These are phyloP conservation scores for Rhizophora mangle DNA, from an alignment of 345 rosid species.

Conservation along the genomic window DNA sequence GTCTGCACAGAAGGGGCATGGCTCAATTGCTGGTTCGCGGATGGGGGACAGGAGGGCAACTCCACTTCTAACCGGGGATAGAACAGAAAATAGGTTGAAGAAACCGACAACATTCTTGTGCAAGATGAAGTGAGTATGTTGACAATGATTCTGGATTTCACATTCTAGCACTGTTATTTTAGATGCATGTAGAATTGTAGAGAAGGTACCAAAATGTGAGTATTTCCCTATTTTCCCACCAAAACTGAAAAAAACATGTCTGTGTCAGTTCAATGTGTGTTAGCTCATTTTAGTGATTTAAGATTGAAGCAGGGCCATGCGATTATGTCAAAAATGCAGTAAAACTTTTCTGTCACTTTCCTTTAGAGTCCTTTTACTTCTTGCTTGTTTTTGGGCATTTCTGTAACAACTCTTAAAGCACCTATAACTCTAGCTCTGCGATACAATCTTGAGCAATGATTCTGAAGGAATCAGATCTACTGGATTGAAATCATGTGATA, in stretches of 20 bases:
- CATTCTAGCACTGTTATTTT: no score
- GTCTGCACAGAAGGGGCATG: constrained; percentile 64
- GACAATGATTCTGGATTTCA: not conserved
- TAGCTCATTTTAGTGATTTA: not conserved
- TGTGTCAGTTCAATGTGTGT: not conserved
- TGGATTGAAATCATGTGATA: no score
- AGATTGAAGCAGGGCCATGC: not conserved
- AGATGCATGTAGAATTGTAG: not conserved
- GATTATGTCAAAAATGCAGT: no score
- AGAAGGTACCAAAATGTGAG: not conserved
- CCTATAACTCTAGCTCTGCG: not conserved
- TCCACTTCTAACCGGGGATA: constrained; percentile 65
- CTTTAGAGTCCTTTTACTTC: no score
- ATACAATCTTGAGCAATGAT: not conserved
- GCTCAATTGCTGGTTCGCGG: constrained; percentile 65
- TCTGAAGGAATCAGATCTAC: no score
- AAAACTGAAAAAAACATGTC: not conserved
- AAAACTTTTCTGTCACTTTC: no score
- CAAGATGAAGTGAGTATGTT: constrained; percentile 85
- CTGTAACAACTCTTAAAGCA: not conserved
- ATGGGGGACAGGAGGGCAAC: constrained; percentile 79
- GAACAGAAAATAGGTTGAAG: constrained; percentile 87
- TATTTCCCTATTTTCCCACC: not conserved
- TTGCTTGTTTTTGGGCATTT: not conserved
- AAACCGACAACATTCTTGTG: constrained; percentile 98